Base-by-base conservation (phyloP, 2,329 filamentous ascomycete species). In the Alternaria consortialis region DNA sequence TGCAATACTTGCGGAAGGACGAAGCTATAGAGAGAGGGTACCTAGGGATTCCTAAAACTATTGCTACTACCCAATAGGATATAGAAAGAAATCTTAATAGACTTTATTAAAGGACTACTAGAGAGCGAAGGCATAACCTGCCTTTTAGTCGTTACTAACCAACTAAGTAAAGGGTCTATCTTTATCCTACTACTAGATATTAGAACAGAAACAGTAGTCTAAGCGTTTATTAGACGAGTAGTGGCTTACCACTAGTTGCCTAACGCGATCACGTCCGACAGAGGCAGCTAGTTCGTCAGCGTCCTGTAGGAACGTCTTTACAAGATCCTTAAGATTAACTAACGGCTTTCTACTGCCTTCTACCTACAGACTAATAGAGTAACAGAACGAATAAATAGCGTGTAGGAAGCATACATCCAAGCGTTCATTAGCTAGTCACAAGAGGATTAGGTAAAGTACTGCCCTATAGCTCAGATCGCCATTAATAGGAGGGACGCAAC, bases 341-440 rank as follows among this genome's bases (percentile, higher is more conserved):
- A 12, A 3, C 11, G 44, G 9, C 37, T 61, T 3, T 61, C 34
- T n/a, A 61, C 47, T 2, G 40, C 37, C 7, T 57, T 42, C 25
- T 34, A 61, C 40, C 53, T 32, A 2, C 25, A 61, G 42, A 61
- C 53, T 25, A 25, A 61, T 17, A 25, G 53, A 8, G 7, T 31
- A 7, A 57, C 34, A 25, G 40, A 61, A 13, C 23, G 40, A 15
- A 52, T 40, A 17, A 58, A 58, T 31, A 39, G 50, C 17, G 25
- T 17, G 27, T 23, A 20, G 20, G 27, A 44, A 43, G 27, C 11
- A 5, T 32, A 40, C 40, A 11, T 52, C 5, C 5, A 20, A 29
- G 13, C 34, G n/a, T 34, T 50, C 7, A 15, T 15, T 0, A 48
- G 13, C 12, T 55, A 12, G 42, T 36, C 27, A 8, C 37, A 55